A percentile compares a stretch with the other conserved stretches of the same genome.
Conservation (phyloP, 2,329 filamentous ascomycete species). For the Fusarium sp. region DNA sequence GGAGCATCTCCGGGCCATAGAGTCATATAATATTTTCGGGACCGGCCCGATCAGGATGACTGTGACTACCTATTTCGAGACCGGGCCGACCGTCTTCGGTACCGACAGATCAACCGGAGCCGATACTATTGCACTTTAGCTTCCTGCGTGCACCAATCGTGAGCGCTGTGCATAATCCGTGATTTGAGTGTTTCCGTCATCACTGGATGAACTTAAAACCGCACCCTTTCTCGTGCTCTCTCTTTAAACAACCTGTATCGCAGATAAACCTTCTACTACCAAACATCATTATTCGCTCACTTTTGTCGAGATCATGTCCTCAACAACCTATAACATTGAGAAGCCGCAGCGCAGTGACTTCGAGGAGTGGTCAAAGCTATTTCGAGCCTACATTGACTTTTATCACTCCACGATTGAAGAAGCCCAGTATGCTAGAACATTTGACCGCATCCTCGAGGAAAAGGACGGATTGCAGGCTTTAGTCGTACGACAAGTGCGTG, state of each 20-base stretch:
- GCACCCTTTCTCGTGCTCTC: neutral
- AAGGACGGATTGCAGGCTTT: slow-evolving; percentile 25
- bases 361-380: slow-evolving; percentile 30
- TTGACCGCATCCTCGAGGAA: slow-evolving; percentile 29
- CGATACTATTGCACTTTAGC: neutral
- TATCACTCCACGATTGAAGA: slow-evolving; percentile 30
- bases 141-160: too few species aligned
- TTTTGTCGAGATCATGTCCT: neutral
- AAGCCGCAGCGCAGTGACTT: slow-evolving; percentile 16
- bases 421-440: slow-evolving; percentile 23
- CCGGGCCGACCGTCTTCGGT: slow-evolving; percentile 8
- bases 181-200: neutral
- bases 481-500: neutral
- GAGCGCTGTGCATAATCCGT: too few species aligned
- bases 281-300: rapidly evolving
- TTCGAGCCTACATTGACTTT: slow-evolving; percentile 34
- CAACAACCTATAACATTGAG: slow-evolving; percentile 15
- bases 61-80: too few species aligned
- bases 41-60: too few species aligned
- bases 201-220: neutral
- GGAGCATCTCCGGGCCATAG: too few species aligned
- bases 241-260: neutral
- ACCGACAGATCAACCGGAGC: slow-evolving; percentile 5
- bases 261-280: neutral
- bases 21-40: too few species aligned